These are phyloP conservation scores for Populus deltoides DNA, from an alignment of 345 rosid genomes.

Conservation along the genomic window DNA sequence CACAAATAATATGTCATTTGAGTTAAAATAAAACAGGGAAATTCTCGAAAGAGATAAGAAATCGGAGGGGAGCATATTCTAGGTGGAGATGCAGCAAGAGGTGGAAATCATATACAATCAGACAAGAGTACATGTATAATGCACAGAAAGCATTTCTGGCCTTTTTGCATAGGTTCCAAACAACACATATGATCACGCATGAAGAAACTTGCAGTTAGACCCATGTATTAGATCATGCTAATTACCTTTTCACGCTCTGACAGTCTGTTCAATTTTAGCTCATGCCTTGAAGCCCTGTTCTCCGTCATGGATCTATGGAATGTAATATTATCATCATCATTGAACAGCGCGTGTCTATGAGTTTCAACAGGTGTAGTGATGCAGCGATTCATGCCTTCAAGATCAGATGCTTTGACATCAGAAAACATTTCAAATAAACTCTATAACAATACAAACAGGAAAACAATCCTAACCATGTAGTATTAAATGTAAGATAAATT, in stretches of 20 bases:
- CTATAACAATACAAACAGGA: background rate
- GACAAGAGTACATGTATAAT: background rate
- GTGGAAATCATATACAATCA: background rate
- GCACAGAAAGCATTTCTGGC: background rate
- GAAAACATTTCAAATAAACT: slow-evolving; percentile 4
- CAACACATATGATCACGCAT: background rate
- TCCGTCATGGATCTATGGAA: slow-evolving; percentile 71
- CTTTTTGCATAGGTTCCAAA: background rate
- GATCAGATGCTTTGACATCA: slow-evolving; percentile 31
- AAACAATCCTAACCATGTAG: background rate
- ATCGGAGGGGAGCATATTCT: background rate
- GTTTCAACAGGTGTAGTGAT: slow-evolving; percentile 48
- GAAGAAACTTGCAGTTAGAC: slow-evolving; percentile 6
- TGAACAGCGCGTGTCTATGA: slow-evolving; percentile 32
- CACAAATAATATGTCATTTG: background rate
- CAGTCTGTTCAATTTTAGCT: slow-evolving; percentile 62
- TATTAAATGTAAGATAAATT: background rate
- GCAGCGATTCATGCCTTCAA: slow-evolving; percentile 67
- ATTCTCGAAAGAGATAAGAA: background rate
- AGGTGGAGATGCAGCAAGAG: background rate
- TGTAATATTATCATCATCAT: slow-evolving; percentile 41
- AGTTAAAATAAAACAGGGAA: background rate
- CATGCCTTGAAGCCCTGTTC: slow-evolving; percentile 49
- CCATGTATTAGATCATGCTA: slow-evolving; percentile 11
- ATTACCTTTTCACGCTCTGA: slow-evolving; percentile 85